Evolutionary conservation across 176 grass and related monocot genomes (phyloP), one percentile per base, ranked within the genome.

Genomic region (Musa beccarii): DNA sequence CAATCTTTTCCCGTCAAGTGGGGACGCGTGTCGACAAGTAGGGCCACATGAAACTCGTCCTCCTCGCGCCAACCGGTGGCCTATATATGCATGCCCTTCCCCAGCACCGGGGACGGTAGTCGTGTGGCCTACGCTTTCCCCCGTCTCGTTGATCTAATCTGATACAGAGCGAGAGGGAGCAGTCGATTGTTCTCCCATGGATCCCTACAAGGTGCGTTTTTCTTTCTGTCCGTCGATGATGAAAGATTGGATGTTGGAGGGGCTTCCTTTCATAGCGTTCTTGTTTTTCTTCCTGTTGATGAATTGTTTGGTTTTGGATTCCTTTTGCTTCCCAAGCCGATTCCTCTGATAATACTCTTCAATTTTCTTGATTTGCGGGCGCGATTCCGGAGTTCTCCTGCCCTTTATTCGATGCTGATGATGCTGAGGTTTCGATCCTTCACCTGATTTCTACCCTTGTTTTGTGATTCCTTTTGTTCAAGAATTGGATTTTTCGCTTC

Each of bases 181-280:
- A 7, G 8, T 15, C 24, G 22, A 1, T 0, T 26, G 9, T 28
- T 66, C 68, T 43, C n/a, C 76, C 81, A 96, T 96, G 92, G 86
- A 96, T 96, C 88, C 92, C 0, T 91, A 91, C 88, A 96, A 72
- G 88, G 92, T 96, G 28, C 2, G 50, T 9, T 69, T 74, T 76
- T 76, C 74, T 55, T 54, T 16, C 1, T 3, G 20, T 61, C 71
- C 54, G 15, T 43, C 34, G 34, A 6, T 43, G 34, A 43, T 6
- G 34, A 43, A 43, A 43, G 29, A 50, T 49, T 78, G 63, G 66
- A 29, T 76, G 82, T 69, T 22, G 14, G 2, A 24, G 12, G 49
- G 19, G 19, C 22, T 14, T 16, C 21, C 43, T 75, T 84, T 89
- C 59, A 1, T 49, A 55, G 21, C 55, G 71, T 63, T 68, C 15